Base-by-base conservation (phyloP, 2,329 filamentous ascomycete genomes). In the Aspergillus luchuensis region DNA sequence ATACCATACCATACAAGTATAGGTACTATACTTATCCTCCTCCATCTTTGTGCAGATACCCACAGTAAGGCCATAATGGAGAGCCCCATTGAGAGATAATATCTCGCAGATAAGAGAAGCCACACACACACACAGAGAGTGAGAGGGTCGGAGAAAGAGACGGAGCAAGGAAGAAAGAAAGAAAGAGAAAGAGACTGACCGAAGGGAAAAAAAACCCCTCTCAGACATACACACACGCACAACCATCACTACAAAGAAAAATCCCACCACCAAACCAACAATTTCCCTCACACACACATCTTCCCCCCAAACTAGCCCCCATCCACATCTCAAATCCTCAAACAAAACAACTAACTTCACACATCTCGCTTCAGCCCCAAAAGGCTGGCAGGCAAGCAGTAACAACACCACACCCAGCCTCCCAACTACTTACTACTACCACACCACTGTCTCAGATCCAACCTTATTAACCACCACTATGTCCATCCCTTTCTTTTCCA, bases 371-470 rank as follows among this genome's bases (percentile, higher is more conserved):
- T 13, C 13, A 8, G 11, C 23, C 47, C n/a, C n/a, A 25, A 30
- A 50, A 17, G 47, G 25, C 47, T 23, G 30, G 30, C 41, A 45
- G 47, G 25, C 47, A 45, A 1, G 33, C 41, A 45, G 41, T 3
- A 10, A 10, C 7, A 48, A 15, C 28, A 28, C 47, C 15, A 45
- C 19, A 28, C 25, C 25, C 47, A 50, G n/a, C 8, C 45, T 36
- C 45, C 25, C 5, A 30, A 10, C 4, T 30, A 10, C 8, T 30
- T 4, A 30, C 25, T 23, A 25, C 39, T 56, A 36, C 60, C 60
- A 59, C 63, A 65, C 63, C 60, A 65, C 21, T 60, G 64, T 65
- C 59, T 66, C 64, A 62, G 57, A 58, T 51, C 49, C 47, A 47
- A 45, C 53, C 39, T 55, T 28, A 43, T 19, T 19, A 30, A 43